phyloP scores from a whole-genome alignment of 352 stramenopile genomes.

The Globisporangium middletonii region DNA sequence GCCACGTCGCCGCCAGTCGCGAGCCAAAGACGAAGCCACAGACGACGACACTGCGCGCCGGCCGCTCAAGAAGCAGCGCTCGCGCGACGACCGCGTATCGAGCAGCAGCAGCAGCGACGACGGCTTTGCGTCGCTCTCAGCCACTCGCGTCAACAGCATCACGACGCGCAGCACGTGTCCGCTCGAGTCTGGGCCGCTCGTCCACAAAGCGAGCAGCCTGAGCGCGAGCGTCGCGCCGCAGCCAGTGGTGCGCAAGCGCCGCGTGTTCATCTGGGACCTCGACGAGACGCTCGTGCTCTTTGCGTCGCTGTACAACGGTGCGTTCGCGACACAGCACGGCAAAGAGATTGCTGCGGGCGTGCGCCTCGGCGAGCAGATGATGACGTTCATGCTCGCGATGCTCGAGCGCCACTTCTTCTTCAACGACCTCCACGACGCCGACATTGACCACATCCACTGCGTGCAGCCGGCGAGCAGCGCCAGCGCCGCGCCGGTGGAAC shows the following conservation, averaged over 20 bases:
- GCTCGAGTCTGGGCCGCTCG: neutral
- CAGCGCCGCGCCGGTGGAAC: neutral
- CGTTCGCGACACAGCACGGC: slow-evolving; percentile 54
- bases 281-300: slow-evolving; percentile 83
- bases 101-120: neutral
- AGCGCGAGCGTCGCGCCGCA: neutral
- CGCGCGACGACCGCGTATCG: neutral
- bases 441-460: slow-evolving; percentile 61
- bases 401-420: slow-evolving; percentile 86
- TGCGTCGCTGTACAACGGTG: slow-evolving; percentile 69
- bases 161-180: neutral
- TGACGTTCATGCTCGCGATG: slow-evolving; percentile 74
- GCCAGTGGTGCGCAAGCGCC: slow-evolving; percentile 10
- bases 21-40: neutral
- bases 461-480: neutral
- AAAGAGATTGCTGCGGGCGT: slow-evolving; percentile 57
- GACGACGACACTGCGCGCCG: slow-evolving; percentile 18
- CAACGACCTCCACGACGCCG: slow-evolving; percentile 62
- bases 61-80: slow-evolving; percentile 34
- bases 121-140: neutral
- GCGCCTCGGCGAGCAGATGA: slow-evolving; percentile 76
- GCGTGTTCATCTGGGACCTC: slow-evolving; percentile 80
- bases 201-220: neutral
- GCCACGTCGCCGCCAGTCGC: neutral
- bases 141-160: neutral